Conservation (phyloP, 2,329 filamentous ascomycete genomes). For the Trichoderma sp. region DNA sequence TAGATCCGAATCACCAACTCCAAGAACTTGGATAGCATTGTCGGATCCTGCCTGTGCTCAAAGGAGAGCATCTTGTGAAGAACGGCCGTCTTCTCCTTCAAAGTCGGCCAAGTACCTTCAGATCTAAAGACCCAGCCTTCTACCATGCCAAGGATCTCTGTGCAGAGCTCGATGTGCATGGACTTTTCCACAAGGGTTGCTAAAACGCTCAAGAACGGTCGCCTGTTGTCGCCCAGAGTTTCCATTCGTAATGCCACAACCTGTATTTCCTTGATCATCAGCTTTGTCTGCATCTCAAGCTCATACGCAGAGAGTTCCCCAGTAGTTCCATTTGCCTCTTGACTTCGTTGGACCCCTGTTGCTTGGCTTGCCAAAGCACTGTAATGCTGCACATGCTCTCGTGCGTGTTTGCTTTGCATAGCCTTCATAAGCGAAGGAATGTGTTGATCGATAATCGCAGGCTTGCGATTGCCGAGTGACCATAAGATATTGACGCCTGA, state of each 20-base stretch:
- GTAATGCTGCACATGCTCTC: constrained; percentile 86
- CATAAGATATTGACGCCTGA: constrained; percentile 92
- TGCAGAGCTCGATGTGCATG: constrained; percentile 79
- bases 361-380: constrained; percentile 57
- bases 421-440: constrained; percentile 89
- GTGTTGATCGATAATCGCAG: constrained; percentile 86
- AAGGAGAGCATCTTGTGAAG: constrained; percentile 99
- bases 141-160: constrained; percentile 91
- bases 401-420: constrained; percentile 85
- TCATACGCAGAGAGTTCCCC: constrained; percentile 72
- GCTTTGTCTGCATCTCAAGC: constrained; percentile 80
- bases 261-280: constrained; percentile 95
- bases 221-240: constrained; percentile 82
- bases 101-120: constrained; percentile 90
- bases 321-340: constrained; percentile 56
- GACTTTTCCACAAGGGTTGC: constrained; percentile 96
- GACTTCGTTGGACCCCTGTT: constrained; percentile 46
- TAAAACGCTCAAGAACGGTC: constrained; percentile 92
- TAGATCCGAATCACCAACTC: constrained; percentile 97
- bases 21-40: constrained; percentile 88
- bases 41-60: constrained; percentile 79
- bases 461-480: constrained; percentile 83
- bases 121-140: constrained; percentile 96
- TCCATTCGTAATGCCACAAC: constrained; percentile 92
- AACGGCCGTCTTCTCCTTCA: constrained; percentile 98